Evolutionary conservation across 768 basidiomycete species (phyloP), one percentile per base, ranked within the genome.

Genomic region (Terana coerulea): DNA sequence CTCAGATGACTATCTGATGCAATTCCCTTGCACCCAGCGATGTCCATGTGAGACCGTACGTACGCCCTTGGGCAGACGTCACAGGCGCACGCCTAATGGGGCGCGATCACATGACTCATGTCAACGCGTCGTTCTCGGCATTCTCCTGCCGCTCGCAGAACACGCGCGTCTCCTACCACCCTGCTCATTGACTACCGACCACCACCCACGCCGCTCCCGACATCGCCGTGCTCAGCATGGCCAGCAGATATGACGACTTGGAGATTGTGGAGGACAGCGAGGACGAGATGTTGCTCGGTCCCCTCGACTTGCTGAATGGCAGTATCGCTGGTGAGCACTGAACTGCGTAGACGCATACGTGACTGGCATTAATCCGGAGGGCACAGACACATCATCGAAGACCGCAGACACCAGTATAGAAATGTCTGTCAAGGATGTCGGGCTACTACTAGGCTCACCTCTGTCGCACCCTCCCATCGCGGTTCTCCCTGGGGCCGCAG

Each of bases 381-480:
- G 17, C n/a, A 25, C 15, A 24, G 34, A 26, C 3, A 35, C 41
- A 17, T 46, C 19, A 11, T 19, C 19, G n/a, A 28, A 8, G 21
- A 49, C 45, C 17, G 29, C 36, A 40, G 35, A 29, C 26, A 47
- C 34, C 9, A 37, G 34, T 36, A 39, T 30, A 17, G 31, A 35
- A 12, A 17, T 14, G 15, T 46, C 33, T 11, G 42, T 11, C 15
- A 47, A 24, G 17, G 15, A 37, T 17, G 30, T 25, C 4, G 34
- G 3, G n/a, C n/a, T n/a, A 11, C 26, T 17, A 29, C 30, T 34
- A 29, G 22, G 17, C 17, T 17, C 6, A 3, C 15, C 22, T n/a
- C 33, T 47, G 8, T 57, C 56, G 14, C 49, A 39, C 17, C 56
- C 56, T 15, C 52, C 52, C 15, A 57, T 57, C n/a, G 52, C 56